These are phyloP conservation scores for Gamarada debralockiae DNA, from an alignment of 495 filamentous ascomycete genomes.

Conservation along the genomic window DNA sequence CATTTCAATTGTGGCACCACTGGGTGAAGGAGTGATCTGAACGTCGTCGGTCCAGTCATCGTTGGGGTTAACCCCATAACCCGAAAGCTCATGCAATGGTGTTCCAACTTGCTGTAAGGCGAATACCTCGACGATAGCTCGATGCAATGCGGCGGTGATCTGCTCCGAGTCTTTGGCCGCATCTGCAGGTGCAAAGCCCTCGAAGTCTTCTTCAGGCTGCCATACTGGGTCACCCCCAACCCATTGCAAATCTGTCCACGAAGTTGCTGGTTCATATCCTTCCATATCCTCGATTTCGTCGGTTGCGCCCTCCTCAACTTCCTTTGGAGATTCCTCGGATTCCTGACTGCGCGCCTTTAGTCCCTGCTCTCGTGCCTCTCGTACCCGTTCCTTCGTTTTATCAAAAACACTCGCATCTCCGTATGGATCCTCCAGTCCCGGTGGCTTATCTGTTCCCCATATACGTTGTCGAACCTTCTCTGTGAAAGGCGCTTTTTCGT, in stretches of 20 bases:
- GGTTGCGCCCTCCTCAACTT: constrained; percentile 13
- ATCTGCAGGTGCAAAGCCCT: constrained; percentile 34
- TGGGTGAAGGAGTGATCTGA: constrained; percentile 7
- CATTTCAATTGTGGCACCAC: constrained; percentile 16
- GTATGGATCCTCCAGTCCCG: constrained; percentile 52
- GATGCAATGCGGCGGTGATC: constrained; percentile 45
- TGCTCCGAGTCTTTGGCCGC: constrained; percentile 35
- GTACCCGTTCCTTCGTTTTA: constrained; percentile 21
- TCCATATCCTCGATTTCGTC: constrained; percentile 1
- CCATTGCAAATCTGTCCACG: constrained; percentile 51
- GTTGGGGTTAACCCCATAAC: not conserved
- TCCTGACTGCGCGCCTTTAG: too few relatives aligned
- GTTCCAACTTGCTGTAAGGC: constrained; percentile 40
- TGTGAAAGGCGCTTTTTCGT: constrained; percentile 32
- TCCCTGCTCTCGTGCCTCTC: not conserved
- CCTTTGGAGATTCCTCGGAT: too few relatives aligned
- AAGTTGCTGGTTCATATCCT: constrained; percentile 54
- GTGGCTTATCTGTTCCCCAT: constrained; percentile 53
- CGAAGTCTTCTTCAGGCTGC: constrained; percentile 38
- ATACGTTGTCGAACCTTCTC: constrained; percentile 49
- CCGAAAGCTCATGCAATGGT: constrained; percentile 7
- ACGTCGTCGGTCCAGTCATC: constrained; percentile 13
- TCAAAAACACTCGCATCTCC: constrained; percentile 35
- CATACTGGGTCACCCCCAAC: constrained; percentile 47
- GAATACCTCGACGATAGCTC: constrained; percentile 58